A percentile compares a stretch with the other conserved stretches of the same genome.
These are phyloP conservation scores for Nicotiana attenuata DNA, from an alignment of 257 asterid genomes.

Conservation along the genomic window DNA sequence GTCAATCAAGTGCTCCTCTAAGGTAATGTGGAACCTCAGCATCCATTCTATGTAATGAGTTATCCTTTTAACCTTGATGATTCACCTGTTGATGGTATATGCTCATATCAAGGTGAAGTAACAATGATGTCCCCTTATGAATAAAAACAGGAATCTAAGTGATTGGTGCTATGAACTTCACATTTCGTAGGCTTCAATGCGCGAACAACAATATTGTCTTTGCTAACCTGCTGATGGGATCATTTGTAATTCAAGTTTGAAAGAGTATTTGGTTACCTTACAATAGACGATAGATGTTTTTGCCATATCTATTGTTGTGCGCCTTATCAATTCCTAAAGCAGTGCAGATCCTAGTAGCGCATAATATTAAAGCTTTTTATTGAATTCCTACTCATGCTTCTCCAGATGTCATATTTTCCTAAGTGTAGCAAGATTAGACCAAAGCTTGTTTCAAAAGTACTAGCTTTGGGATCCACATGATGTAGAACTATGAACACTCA, in stretches of 20 bases:
- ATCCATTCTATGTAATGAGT: not conserved
- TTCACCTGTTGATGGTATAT: not conserved
- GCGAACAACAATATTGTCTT: not conserved
- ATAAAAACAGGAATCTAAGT: not conserved
- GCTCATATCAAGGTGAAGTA: not conserved
- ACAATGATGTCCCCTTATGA: not conserved
- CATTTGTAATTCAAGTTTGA: not conserved
- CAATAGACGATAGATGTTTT: not conserved
- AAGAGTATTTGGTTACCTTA: not conserved
- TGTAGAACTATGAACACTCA: not conserved
- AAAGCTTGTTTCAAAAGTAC: not conserved
- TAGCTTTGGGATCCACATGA: not conserved
- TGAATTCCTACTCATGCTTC: not conserved
- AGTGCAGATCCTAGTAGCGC: not conserved
- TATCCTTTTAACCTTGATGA: not conserved
- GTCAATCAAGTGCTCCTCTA: not conserved
- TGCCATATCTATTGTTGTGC: not conserved
- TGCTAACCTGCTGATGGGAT: not conserved
- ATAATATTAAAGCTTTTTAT: not conserved
- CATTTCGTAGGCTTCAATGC: not conserved
- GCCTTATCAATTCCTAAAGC: not conserved
- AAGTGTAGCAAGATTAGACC: not conserved
- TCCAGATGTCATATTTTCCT: not conserved
- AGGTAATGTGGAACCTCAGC: not conserved
- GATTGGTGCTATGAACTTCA: not conserved